These are phyloP conservation scores for Monosporascus cannonballus DNA, from an alignment of 2,329 filamentous ascomycete genomes.

Conservation along the genomic window DNA sequence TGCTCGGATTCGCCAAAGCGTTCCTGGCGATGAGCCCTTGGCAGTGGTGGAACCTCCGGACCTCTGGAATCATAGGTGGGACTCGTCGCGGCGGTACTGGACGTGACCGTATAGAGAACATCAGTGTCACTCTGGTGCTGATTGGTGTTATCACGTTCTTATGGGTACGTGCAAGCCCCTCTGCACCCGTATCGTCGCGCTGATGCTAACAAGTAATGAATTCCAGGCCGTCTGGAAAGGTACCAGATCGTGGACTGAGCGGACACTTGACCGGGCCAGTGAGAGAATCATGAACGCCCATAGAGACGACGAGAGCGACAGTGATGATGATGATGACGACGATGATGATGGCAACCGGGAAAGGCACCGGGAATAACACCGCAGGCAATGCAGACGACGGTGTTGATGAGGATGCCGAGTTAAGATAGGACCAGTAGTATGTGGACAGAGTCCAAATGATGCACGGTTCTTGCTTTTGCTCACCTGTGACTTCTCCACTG, in stretches of 20 bases:
- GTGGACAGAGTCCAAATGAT: conserved; percentile 4
- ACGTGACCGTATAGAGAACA: conserved; percentile 68
- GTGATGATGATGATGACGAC: conserved; percentile 47
- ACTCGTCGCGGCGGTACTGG: conserved; percentile 57
- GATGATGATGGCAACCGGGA: conserved; percentile 39
- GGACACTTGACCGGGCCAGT: conserved; percentile 67
- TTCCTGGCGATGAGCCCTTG: conserved; percentile 69
- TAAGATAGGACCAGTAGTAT: conserved; percentile 8
- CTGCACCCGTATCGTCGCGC: not conserved
- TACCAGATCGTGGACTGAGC: conserved; percentile 66
- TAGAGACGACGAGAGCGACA: conserved; percentile 50
- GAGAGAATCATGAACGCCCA: conserved; percentile 81
- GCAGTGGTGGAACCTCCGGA: conserved; percentile 70
- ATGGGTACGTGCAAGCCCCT: conserved; percentile 48
- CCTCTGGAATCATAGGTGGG: conserved; percentile 48
- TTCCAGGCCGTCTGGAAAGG: conserved; percentile 71
- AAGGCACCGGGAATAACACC: not conserved
- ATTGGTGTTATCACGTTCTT: conserved; percentile 78
- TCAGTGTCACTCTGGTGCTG: conserved; percentile 73
- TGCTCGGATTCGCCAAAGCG: conserved; percentile 80
- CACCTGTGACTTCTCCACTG: conserved; percentile 4
- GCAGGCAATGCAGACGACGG: conserved; percentile 19
- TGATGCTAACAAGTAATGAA: conserved; percentile 1
- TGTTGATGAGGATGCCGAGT: conserved; percentile 11
- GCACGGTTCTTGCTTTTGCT: too few relatives aligned